Base-by-base conservation (phyloP, 768 basidiomycete genomes). In the Suillus cothurnatus region DNA sequence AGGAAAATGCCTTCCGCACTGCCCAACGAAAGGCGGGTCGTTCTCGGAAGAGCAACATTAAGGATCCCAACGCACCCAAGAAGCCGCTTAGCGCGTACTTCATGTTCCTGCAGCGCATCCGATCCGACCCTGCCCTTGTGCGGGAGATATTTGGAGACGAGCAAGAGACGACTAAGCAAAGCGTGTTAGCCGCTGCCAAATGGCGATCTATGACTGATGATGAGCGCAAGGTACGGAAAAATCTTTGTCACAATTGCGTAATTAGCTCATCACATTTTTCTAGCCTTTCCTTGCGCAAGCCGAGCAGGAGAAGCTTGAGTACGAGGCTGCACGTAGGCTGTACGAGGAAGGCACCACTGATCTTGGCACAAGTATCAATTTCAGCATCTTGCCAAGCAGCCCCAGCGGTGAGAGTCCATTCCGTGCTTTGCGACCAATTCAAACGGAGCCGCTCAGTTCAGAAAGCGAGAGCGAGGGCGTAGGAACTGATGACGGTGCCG, bases 31-130 rank as follows among this genome's bases (percentile, higher is more conserved):
- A 94, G 78, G 91, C 93, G 19, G 95, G 95, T 67, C 95, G 94
- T 77, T 95, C 92, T 45, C 85, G 94, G 68, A 93, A 91, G 84
- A 91, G 91, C 69, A 97, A 97, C 75, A 92, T 97, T 79, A 97
- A 96, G 81, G 95, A 97, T 75, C 95, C 95, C 39, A 97, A 97
- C 73, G 95, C 94, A 9, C 95, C 95, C 4, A 96, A 95, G 87
- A 97, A 97, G 74, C 95, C 95, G 7, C 86, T 97, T 52, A 91
- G 88, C 73, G 94, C 95, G 0, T 97, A 97, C 73, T 97, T 97
- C 69, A 92, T 96, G 89, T 97, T 95, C 81, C 76, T 97, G 68
- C 94, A 95, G 75, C 87, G 90, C 53, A 97, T 97, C 70, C 84
- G 95, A 66, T 89, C 92, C 61, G 88, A 92, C 71, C 85, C 88